phyloP scores from a whole-genome alignment of 306 rosid genomes.

The Oxytropis ochrocephala region DNA sequence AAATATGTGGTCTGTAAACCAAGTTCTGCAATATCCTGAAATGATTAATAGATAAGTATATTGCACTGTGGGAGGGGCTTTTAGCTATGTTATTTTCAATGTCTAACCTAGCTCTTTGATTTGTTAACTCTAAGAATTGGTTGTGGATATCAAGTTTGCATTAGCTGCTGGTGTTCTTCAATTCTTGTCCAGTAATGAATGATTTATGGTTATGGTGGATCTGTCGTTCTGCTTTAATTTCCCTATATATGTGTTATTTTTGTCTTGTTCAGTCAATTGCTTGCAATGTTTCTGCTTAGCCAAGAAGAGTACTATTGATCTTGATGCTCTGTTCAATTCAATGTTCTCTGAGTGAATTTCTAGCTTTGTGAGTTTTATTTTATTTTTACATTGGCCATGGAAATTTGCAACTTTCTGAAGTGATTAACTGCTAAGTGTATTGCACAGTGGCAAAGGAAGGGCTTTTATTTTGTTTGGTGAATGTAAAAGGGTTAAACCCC shows the following conservation, averaged over 20 bases:
- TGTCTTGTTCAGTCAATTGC: conserved; percentile 6
- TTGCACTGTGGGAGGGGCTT: neutral
- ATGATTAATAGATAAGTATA: neutral
- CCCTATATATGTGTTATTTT: neutral
- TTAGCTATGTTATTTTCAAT: neutral
- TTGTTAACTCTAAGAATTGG: neutral
- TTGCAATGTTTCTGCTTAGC: neutral
- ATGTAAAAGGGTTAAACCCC: no score
- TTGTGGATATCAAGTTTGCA: neutral
- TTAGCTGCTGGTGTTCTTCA: neutral
- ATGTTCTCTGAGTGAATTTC: neutral
- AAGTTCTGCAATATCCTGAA: neutral
- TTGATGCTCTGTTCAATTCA: neutral
- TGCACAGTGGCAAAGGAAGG: no score
- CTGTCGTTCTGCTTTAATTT: neutral
- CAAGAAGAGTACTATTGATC: neutral
- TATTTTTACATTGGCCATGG: no score
- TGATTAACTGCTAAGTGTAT: no score
- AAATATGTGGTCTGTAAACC: no score
- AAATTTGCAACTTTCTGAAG: no score
- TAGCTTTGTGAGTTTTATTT: no score
- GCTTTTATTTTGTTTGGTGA: no score
- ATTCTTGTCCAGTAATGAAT: neutral
- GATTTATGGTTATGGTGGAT: neutral
- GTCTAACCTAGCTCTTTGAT: neutral